phyloP scores from a whole-genome alignment of 148 eudicot genomes.

The Fagopyrum esculentum region DNA sequence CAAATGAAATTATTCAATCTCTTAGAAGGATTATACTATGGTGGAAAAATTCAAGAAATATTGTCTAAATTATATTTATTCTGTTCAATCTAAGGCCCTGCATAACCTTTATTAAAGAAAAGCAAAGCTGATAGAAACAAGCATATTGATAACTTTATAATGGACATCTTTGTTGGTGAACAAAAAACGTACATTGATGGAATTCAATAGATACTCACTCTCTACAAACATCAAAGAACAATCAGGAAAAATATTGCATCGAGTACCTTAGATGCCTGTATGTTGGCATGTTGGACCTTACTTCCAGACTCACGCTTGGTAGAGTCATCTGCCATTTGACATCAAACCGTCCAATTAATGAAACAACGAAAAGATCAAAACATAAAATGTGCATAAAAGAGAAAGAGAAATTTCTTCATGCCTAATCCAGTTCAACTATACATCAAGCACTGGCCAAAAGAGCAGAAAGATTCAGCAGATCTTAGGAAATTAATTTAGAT shows the following conservation, averaged over 20 bases:
- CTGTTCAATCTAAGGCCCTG: neutral
- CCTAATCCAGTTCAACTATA: neutral
- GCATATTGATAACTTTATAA: too few species aligned
- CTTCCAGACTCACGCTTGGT: slow-evolving; percentile 75
- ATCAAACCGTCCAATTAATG: neutral
- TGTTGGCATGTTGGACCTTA: slow-evolving; percentile 80
- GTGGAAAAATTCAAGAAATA: neutral
- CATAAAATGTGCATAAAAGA: neutral
- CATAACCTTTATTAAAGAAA: neutral
- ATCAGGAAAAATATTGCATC: too few species aligned
- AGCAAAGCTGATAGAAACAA: neutral
- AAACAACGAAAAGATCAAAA: neutral
- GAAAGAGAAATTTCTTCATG: neutral
- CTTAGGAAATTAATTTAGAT: neutral
- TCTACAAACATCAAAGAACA: neutral
- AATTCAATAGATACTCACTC: neutral
- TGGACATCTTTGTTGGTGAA: neutral
- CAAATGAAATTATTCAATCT: neutral
- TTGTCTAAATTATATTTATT: neutral
- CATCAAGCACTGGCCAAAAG: neutral
- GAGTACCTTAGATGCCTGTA: slow-evolving; percentile 76
- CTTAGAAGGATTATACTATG: neutral
- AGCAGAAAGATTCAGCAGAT: neutral
- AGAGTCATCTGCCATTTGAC: slow-evolving; percentile 60
- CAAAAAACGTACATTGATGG: neutral